These are phyloP conservation scores for Apiospora kogelbergensis DNA, from an alignment of 2,329 filamentous ascomycete species.

Conservation along the genomic window DNA sequence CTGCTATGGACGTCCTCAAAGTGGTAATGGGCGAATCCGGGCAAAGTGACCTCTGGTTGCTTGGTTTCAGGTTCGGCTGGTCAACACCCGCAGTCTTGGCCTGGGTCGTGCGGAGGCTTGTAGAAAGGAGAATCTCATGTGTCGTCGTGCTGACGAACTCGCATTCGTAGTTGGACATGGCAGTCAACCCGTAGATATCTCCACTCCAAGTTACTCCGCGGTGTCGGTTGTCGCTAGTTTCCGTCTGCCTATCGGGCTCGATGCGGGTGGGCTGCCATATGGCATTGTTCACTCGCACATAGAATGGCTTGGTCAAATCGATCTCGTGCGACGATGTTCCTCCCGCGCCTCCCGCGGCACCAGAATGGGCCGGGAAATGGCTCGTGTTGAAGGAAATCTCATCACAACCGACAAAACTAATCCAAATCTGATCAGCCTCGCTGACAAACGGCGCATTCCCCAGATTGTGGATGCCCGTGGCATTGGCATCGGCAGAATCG, in stretches of 20 bases:
- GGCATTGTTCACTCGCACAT: conserved; percentile 75
- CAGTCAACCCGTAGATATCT: conserved; percentile 67
- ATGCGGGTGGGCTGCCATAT: conserved; percentile 79
- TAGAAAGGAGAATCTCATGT: conserved; percentile 66
- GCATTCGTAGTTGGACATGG: conserved; percentile 74
- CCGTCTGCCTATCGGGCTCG: conserved; percentile 40
- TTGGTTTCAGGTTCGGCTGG: conserved; percentile 30
- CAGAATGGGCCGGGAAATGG: conserved; percentile 52
- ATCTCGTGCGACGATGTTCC: conserved; percentile 36
- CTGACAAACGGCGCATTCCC: conserved; percentile 72
- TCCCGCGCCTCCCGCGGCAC: not conserved
- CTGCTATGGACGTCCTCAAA: conserved; percentile 72
- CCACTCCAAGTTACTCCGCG: conserved; percentile 65
- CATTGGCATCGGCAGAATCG: conserved; percentile 72
- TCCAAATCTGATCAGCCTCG: conserved; percentile 74
- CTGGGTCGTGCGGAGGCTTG: conserved; percentile 66
- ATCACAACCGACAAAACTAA: conserved; percentile 75
- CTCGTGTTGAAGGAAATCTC: conserved; percentile 77
- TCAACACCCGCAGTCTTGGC: conserved; percentile 44
- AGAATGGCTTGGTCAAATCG: conserved; percentile 73
- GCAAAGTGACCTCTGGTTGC: conserved; percentile 60
- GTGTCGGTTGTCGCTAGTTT: conserved; percentile 19
- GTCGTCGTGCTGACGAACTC: conserved; percentile 73
- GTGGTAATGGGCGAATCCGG: conserved; percentile 78
- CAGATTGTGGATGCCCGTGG: conserved; percentile 74